These are phyloP conservation scores for Suillus subluteus DNA, from an alignment of 768 basidiomycete genomes.

Conservation along the genomic window DNA sequence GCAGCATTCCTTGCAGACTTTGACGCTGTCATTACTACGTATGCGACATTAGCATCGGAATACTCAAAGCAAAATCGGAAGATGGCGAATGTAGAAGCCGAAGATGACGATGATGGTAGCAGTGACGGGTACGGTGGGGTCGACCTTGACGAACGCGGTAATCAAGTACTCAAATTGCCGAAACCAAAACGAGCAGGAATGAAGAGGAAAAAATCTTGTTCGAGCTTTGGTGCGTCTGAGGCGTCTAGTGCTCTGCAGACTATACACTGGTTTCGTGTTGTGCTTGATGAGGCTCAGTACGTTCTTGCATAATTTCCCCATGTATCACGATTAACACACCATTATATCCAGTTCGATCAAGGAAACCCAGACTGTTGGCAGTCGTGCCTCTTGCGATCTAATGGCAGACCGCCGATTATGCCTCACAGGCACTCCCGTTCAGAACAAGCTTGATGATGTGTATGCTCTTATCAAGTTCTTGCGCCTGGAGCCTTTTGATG, in stretches of 20 bases:
- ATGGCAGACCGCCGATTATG: constrained; percentile 92
- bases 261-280: constrained; percentile 95
- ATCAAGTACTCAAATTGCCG: constrained; percentile 57
- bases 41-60: constrained; percentile 93
- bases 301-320: constrained; percentile 36
- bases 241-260: constrained; percentile 85
- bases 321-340: constrained; percentile 10
- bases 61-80: constrained; percentile 87
- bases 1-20: constrained; percentile 89
- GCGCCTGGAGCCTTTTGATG: constrained; percentile 88
- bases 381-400: constrained; percentile 93
- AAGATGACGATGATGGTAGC: constrained; percentile 68
- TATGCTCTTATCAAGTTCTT: constrained; percentile 97
- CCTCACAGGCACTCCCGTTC: constrained; percentile 97
- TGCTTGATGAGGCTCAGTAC: constrained; percentile 94
- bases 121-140: constrained; percentile 64
- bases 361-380: constrained; percentile 91
- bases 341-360: constrained; percentile 80
- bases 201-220: constrained; percentile 63
- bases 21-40: constrained; percentile 97
- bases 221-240: constrained; percentile 49
- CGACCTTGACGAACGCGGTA: constrained; percentile 72
- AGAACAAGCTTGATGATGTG: constrained; percentile 98
- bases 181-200: constrained; percentile 70
- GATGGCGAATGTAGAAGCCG: constrained; percentile 56